Evolutionary conservation across 1,139 yeast species (phyloP).

Genomic region (Ashbya aceris): DNA sequence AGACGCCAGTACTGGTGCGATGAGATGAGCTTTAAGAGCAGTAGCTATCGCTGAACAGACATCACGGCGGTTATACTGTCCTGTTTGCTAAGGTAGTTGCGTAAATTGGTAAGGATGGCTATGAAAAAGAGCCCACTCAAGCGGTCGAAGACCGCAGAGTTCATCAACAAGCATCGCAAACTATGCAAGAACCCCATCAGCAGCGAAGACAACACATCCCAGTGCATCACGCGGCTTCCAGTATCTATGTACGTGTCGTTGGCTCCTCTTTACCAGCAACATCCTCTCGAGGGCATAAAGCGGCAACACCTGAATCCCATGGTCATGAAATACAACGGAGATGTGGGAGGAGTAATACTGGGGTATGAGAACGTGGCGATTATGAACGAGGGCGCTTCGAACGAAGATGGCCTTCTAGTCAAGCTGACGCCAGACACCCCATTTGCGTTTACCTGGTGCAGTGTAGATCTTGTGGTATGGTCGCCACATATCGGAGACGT

Average conservation of each 20-base stretch:
- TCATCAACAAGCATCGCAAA: slow-evolving; percentile 25
- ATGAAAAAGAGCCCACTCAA: slow-evolving; percentile 9
- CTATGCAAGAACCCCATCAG: slow-evolving; percentile 23
- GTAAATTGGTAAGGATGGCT: slow-evolving; percentile 8
- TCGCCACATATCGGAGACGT: slow-evolving; percentile 76
- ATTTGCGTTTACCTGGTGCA: slow-evolving; percentile 78
- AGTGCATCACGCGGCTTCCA: slow-evolving; percentile 35
- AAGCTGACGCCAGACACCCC: slow-evolving; percentile 76
- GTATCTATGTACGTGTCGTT: slow-evolving; percentile 69
- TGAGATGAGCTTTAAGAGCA: slow-evolving; percentile 2
- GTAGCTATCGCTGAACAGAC: too few species aligned
- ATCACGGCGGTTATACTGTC: too few species aligned
- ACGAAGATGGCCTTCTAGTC: slow-evolving; percentile 40
- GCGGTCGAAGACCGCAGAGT: slow-evolving; percentile 19
- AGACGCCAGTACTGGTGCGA: not conserved
- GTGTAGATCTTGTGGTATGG: slow-evolving; percentile 83
- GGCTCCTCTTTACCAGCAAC: slow-evolving; percentile 66
- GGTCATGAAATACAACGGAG: slow-evolving; percentile 69
- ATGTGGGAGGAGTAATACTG: slow-evolving; percentile 73
- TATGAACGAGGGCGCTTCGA: slow-evolving; percentile 18
- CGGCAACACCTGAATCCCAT: slow-evolving; percentile 85
- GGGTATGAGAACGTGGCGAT: slow-evolving; percentile 60
- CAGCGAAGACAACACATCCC: slow-evolving; percentile 23
- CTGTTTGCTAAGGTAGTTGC: too few species aligned
- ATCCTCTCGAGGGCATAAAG: slow-evolving; percentile 70